Base-by-base conservation (phyloP, 108 stramenopile genomes). In the Nitzschia palea region DNA sequence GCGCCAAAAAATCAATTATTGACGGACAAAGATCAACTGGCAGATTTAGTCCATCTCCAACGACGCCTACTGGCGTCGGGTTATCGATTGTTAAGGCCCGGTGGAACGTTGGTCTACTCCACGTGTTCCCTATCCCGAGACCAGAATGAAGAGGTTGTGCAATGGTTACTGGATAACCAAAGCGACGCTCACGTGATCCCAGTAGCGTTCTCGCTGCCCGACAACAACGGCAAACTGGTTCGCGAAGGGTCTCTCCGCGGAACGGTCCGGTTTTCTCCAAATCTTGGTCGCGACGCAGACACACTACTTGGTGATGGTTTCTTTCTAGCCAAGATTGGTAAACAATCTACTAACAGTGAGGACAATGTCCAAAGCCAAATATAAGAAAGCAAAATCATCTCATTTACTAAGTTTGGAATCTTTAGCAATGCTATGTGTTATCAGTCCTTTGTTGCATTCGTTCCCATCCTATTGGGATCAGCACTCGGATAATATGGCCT, bases 141-240 rank as follows among this genome's bases (percentile, higher is more conserved):
- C 15, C 97, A 97, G 66, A 97, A 97, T 65, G 97, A 97, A 67
- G 67, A 79, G 22, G 85, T 96, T 12, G 90, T 97, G 4, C n/a
- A 44, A 27, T 88, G 83, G 82, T 50, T 97, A n/a, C 65, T 97
- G 57, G 52, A 79, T 4, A 67, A 76, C 34, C 52, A 77, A 50
- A 17, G 5, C 6, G 51, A 65, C 22, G 81, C 87, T 12, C 69
- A 30, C 34, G 44, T 85, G 15, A 80, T 89, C 37, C 82, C 86
- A 31, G 63, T 88, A 29, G 50, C 72, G n/a, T 86, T 86, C 60
- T 56, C 70, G 18, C 18, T 18, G 6, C 55, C 36, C n/a, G 9
- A 26, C 34, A 27, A 45, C 44, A 22, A 33, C 30, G 51, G 34
- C 20, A 28, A 40, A 37, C 71, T 82, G 25, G 67, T 84, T 15